A percentile compares a stretch with the other conserved stretches of the same genome.
These are phyloP conservation scores for Phalaenopsis hybrid DNA, from an alignment of 116 monocot species.

Conservation along the genomic window DNA sequence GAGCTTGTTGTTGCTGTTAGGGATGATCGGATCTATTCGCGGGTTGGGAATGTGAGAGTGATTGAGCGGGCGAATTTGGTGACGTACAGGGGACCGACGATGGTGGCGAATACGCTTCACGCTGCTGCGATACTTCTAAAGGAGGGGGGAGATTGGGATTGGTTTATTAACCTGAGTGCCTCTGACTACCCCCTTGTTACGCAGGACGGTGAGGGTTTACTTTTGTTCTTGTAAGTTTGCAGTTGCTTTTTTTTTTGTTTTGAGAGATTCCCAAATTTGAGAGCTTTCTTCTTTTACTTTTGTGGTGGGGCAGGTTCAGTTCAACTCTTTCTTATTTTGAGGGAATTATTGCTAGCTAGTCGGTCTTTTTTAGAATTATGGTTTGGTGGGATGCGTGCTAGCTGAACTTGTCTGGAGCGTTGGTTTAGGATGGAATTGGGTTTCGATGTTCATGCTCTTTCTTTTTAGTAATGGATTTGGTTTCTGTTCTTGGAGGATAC, in stretches of 20 bases:
- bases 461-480: background rate
- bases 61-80: constrained; percentile 38
- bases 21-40: constrained; percentile 20
- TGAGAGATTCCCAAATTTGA: background rate
- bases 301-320: background rate
- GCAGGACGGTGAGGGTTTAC: constrained; percentile 31
- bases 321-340: background rate
- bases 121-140: constrained; percentile 41
- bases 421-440: background rate
- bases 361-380: background rate
- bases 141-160: constrained; percentile 48
- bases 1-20: constrained; percentile 24
- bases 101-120: constrained; percentile 53
- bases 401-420: background rate
- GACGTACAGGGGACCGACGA: constrained; percentile 48
- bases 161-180: constrained; percentile 49
- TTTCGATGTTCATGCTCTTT: background rate
- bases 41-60: constrained; percentile 35
- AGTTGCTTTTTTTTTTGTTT: background rate
- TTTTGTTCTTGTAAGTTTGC: background rate
- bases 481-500: background rate
- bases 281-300: background rate
- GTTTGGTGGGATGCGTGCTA: background rate
- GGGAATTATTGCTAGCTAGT: background rate
- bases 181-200: constrained; percentile 49